These are phyloP conservation scores for Mortierella sp. DNA, from an alignment of 371 early-diverging fungal genomes.

Conservation along the genomic window DNA sequence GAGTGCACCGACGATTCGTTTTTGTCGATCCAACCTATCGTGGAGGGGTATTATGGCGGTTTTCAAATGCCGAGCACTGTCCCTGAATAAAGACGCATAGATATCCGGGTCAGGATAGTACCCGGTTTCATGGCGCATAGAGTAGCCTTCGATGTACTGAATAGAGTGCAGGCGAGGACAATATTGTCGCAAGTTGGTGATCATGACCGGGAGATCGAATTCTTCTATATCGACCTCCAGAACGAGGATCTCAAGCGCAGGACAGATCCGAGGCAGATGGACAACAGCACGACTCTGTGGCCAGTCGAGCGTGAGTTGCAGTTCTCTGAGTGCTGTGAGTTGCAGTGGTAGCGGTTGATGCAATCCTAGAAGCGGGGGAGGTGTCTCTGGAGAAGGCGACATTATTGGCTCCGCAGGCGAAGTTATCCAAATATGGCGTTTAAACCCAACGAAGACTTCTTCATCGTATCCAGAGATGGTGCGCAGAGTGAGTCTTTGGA, in stretches of 20 bases:
- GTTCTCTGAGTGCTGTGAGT: not conserved
- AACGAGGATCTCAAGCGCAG: not conserved
- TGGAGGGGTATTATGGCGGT: not conserved
- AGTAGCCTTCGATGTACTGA: not conserved
- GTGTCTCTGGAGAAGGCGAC: too few relatives aligned
- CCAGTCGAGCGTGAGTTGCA: not conserved
- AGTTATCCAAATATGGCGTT: too few relatives aligned
- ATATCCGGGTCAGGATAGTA: not conserved
- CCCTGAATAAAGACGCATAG: conserved; percentile 7
- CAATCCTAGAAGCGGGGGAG: not conserved
- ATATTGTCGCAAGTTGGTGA: not conserved
- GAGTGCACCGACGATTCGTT: conserved; percentile 1
- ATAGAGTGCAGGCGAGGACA: conserved; percentile 9
- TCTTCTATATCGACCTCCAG: conserved; percentile 9
- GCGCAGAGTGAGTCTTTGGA: not conserved
- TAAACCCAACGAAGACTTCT: not conserved
- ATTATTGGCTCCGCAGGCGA: too few relatives aligned
- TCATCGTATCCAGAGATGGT: conserved; percentile 4
- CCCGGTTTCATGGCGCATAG: not conserved
- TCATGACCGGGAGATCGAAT: not conserved
- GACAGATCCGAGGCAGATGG: conserved; percentile 2
- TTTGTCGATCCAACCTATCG: not conserved
- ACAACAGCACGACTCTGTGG: not conserved
- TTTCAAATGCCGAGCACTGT: not conserved
- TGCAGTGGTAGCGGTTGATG: not conserved